A percentile compares a stretch with the other conserved stretches of the same genome.
Conservation (phyloP, 2,329 filamentous ascomycete genomes). For the Kalaharituber pfeilii region DNA sequence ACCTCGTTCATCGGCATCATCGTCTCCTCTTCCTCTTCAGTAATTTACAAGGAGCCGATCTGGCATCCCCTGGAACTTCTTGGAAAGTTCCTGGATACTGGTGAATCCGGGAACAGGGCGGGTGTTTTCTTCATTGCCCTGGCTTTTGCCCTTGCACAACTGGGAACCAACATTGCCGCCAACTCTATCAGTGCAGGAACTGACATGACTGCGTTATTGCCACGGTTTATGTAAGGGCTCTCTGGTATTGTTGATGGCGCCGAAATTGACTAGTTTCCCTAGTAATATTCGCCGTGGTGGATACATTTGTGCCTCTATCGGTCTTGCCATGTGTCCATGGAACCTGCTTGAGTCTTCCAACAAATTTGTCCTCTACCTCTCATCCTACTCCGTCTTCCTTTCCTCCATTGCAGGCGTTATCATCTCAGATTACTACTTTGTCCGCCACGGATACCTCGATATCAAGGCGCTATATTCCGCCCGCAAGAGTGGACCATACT, state of each 20-base stretch:
- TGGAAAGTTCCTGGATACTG: constrained; percentile 49
- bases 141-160: constrained; percentile 59
- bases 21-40: constrained; percentile 53
- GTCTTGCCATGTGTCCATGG: constrained; percentile 75
- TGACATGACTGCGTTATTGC: constrained; percentile 63
- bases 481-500: constrained; percentile 51
- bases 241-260: no score
- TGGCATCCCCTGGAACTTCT: constrained; percentile 59
- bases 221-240: constrained; percentile 64
- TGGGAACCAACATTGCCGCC: constrained; percentile 74
- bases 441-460: constrained; percentile 65
- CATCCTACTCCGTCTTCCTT: constrained; percentile 84
- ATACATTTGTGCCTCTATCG: constrained; percentile 65
- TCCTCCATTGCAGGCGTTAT: constrained; percentile 88
- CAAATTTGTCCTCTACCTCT: constrained; percentile 81
- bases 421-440: constrained; percentile 69
- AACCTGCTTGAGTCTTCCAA: constrained; percentile 58
- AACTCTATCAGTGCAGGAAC: constrained; percentile 73
- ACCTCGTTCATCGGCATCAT: constrained; percentile 75
- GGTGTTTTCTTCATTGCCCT: constrained; percentile 57
- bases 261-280: no score
- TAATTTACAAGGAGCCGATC: constrained; percentile 49
- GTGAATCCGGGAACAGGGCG: constrained; percentile 49
- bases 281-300: constrained; percentile 73
- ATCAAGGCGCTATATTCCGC: constrained; percentile 64